phyloP scores from a whole-genome alignment of 371 early-diverging fungal species.

The Rhizopus sp. region DNA sequence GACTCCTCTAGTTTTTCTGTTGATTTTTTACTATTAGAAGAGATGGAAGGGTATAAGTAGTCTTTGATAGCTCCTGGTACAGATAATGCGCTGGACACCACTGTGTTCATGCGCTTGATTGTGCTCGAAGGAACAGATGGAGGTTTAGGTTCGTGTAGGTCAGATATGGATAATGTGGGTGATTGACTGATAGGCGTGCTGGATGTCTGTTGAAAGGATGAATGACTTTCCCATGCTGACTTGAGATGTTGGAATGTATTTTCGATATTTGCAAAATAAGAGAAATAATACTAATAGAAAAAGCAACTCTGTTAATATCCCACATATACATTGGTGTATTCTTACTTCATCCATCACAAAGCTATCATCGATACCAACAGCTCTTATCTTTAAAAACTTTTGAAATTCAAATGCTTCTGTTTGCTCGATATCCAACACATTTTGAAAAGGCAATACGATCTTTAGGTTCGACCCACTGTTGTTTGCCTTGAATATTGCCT shows the following conservation, averaged over 20 bases:
- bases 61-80: constrained; percentile 38
- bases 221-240: constrained; percentile 28
- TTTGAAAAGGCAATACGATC: constrained; percentile 58
- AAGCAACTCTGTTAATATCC: neutral
- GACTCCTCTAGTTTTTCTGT: constrained; percentile 16
- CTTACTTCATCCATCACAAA: constrained; percentile 68
- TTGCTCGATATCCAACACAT: constrained; percentile 62
- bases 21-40: constrained; percentile 13
- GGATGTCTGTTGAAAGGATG: constrained; percentile 1
- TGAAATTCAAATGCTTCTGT: constrained; percentile 61
- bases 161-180: constrained; percentile 42
- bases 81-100: constrained; percentile 36
- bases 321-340: constrained; percentile 1
- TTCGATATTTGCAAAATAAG: constrained; percentile 63
- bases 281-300: constrained; percentile 65
- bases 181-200: constrained; percentile 18
- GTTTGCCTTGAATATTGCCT: constrained; percentile 65
- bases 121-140: constrained; percentile 16
- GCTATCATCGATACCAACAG: constrained; percentile 61
- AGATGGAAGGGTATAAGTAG: constrained; percentile 25
- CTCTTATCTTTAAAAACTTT: constrained; percentile 60
- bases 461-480: constrained; percentile 67
- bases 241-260: constrained; percentile 38
- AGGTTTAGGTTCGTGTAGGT: constrained; percentile 34
- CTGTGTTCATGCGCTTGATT: constrained; percentile 20